These are phyloP conservation scores for Dorcoceras hygrometricum DNA, from an alignment of 257 asterid species.

Conservation along the genomic window DNA sequence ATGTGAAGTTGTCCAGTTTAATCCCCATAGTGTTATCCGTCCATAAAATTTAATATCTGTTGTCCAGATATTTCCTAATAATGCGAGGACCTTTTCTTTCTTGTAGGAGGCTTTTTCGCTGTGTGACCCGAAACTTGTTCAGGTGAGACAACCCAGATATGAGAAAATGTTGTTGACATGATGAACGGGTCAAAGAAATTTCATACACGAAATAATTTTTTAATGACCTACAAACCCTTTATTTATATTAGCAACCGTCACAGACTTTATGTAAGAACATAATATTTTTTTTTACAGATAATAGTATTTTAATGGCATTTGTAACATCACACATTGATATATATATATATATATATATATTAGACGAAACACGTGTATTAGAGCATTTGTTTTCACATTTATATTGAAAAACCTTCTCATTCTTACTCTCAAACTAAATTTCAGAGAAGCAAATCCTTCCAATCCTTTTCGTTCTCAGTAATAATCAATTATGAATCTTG, in stretches of 20 bases:
- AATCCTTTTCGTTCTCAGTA: slow-evolving; percentile 4
- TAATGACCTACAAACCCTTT: no score
- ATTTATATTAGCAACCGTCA: no score
- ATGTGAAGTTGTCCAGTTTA: slow-evolving; percentile 16
- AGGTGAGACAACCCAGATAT: slow-evolving; percentile 59
- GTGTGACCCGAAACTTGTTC: slow-evolving; percentile 69
- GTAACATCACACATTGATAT: no score
- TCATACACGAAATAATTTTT: no score
- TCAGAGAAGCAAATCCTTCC: neutral
- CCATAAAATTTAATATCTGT: neutral
- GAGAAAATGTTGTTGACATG: no score
- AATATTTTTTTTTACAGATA: no score
- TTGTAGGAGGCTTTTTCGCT: slow-evolving; percentile 90
- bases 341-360: no score
- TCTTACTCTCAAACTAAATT: slow-evolving; percentile 8
- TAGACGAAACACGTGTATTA: no score
- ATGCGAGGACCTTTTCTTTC: slow-evolving; percentile 25
- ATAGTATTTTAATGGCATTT: no score
- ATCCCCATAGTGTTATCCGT: neutral
- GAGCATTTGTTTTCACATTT: no score
- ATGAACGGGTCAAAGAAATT: no score
- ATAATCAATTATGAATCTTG: neutral
- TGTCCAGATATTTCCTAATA: slow-evolving; percentile 1
- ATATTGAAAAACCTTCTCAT: neutral
- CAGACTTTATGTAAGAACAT: no score